These are phyloP conservation scores for Phoenix roebelenii DNA, from an alignment of 176 grass and related monocot species.

Conservation along the genomic window DNA sequence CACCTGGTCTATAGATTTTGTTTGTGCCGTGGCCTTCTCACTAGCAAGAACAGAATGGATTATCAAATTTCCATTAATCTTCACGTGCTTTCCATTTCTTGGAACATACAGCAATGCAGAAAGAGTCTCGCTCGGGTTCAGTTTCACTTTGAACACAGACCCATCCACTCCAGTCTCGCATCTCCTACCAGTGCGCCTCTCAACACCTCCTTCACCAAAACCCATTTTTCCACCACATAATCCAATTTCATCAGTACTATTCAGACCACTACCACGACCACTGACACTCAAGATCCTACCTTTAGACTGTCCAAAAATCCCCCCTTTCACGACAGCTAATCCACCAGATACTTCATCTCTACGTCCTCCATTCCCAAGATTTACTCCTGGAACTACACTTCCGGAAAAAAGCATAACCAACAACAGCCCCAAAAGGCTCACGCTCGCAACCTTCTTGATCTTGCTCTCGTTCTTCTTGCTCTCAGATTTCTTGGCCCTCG, in stretches of 20 bases:
- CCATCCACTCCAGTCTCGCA: conserved; percentile 20
- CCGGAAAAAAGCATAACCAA: conserved; percentile 43
- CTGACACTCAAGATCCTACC: conserved; percentile 44
- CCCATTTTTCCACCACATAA: conserved; percentile 9
- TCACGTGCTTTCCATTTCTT: conserved; percentile 96
- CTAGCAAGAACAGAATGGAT: conserved; percentile 94
- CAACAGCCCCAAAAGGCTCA: conserved; percentile 79
- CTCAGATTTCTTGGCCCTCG: conserved; percentile 44
- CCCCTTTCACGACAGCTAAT: conserved; percentile 11
- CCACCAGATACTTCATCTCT: neutral
- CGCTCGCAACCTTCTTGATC: conserved; percentile 83
- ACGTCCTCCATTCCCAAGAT: conserved; percentile 37
- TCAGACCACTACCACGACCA: conserved; percentile 30
- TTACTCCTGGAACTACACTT: conserved; percentile 49
- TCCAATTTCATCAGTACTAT: conserved; percentile 26
- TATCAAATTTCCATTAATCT: conserved; percentile 97
- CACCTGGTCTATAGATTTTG: conserved; percentile 13
- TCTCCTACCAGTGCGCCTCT: conserved; percentile 6
- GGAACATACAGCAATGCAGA: conserved; percentile 92
- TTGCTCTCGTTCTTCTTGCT: conserved; percentile 59
- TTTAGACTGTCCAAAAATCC: conserved; percentile 37
- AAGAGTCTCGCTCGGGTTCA: conserved; percentile 60
- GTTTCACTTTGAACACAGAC: conserved; percentile 3
- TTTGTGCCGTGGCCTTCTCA: conserved; percentile 65
- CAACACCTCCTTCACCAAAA: neutral